Evolutionary conservation across 1,139 yeast species (phyloP).

Genomic region (Yamadazyma conglobata): DNA sequence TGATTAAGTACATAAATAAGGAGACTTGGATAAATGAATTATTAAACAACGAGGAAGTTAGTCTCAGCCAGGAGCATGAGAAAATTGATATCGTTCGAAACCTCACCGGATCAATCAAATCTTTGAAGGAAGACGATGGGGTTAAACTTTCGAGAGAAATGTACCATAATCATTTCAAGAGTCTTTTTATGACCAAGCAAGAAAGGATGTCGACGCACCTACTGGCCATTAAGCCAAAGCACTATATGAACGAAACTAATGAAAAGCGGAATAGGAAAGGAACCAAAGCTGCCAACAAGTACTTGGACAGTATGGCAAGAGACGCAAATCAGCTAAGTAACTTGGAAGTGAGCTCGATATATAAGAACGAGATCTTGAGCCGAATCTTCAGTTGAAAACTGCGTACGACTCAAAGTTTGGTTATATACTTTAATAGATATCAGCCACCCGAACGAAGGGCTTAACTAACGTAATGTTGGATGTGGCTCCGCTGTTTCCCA

Average conservation of each 20-base stretch:
- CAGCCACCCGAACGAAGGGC: too few species aligned
- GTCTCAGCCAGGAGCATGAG: slow-evolving; percentile 1
- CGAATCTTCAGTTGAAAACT: neutral
- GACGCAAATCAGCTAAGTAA: neutral
- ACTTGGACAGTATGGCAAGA: neutral
- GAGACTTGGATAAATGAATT: slow-evolving; percentile 46
- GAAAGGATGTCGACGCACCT: too few species aligned
- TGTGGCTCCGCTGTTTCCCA: too few species aligned
- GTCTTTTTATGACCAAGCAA: neutral
- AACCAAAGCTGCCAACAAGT: slow-evolving; percentile 1
- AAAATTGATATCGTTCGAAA: neutral
- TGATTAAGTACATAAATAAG: slow-evolving; percentile 45
- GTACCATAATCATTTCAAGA: slow-evolving; percentile 1
- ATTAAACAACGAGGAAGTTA: slow-evolving; percentile 11
- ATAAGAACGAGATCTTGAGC: neutral
- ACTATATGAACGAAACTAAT: too few species aligned
- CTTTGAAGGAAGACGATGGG: neutral
- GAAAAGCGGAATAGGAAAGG: too few species aligned
- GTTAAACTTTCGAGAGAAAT: neutral
- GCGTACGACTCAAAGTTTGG: too few species aligned
- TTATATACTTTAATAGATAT: too few species aligned
- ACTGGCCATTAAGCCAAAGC: too few species aligned
- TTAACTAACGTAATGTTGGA: too few species aligned
- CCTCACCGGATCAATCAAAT: neutral
- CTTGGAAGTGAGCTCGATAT: slow-evolving; percentile 1